These are phyloP conservation scores for Fraxinus velutina DNA, from an alignment of 305 asterid species.

Conservation along the genomic window DNA sequence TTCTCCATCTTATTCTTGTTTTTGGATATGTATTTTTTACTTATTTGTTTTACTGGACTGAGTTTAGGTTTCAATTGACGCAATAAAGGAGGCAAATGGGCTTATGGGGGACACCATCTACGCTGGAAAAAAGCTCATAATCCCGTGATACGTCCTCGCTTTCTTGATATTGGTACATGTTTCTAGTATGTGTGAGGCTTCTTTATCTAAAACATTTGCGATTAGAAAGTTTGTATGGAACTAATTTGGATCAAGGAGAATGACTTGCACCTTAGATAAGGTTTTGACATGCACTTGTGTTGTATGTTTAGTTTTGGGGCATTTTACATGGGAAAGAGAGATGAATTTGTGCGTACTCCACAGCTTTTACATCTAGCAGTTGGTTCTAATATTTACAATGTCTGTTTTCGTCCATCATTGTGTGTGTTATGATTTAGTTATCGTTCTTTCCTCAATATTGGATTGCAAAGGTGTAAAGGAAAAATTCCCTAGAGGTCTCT, in stretches of 20 bases:
- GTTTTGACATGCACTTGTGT: not conserved
- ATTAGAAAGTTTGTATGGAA: not conserved
- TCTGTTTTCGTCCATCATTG: not conserved
- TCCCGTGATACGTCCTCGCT: conserved; percentile 17
- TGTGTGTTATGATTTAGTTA: not conserved
- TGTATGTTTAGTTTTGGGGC: not conserved
- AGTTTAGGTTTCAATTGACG: conserved; percentile 34
- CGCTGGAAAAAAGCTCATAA: conserved; percentile 37
- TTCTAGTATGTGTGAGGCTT: not conserved
- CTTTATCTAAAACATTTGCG: not conserved
- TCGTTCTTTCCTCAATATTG: not conserved
- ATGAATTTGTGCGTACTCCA: not conserved
- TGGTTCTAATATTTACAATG: not conserved
- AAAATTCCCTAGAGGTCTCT: not conserved
- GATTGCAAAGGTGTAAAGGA: not conserved
- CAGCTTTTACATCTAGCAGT: not conserved
- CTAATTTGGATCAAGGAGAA: not conserved
- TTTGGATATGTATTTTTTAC: not conserved
- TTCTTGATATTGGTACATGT: not conserved
- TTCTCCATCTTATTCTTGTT: not conserved
- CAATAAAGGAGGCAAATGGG: conserved; percentile 39
- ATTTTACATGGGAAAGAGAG: not conserved
- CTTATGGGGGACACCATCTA: conserved; percentile 38
- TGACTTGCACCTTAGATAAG: not conserved
- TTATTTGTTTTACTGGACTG: not conserved